Base-by-base conservation (phyloP, 495 filamentous ascomycete genomes). In the Aspergillus bridgeri region DNA sequence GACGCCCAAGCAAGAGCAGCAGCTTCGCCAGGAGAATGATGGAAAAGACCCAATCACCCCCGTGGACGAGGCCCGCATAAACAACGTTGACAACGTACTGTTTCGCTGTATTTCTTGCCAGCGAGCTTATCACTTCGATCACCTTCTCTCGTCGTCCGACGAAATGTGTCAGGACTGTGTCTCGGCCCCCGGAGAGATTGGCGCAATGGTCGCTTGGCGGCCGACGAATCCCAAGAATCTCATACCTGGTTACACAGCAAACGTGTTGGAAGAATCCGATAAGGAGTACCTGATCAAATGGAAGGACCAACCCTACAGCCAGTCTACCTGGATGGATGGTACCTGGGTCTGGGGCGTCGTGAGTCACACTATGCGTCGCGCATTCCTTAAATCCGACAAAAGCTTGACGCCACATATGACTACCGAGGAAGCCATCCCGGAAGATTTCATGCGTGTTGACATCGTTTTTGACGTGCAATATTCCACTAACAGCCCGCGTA, bases 211-310 rank as follows among this genome's bases (percentile, higher is more conserved):
- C 45, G 92, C 95, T 17, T 99, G 95, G 95, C 82, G 92, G 49
- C 91, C 91, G 1, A 58, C 71, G 3, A 72, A 86, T 54, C 67
- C 75, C 17, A 76, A 79, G 5, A 60, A 58, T 8, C 48, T 55
- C 19, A 52, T 45, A 11, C 6, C 74, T 5, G 79, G 76, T 0
- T 69, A 65, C 8, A 65, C 80, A 5, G 72, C 78, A 13, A 79
- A 90, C 29, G 77, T 81, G 22, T 69, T 80, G 18, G 78, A 83
- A 18, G 87, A 91, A 65, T 84, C 89, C 42, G 76, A 89, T 5
- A 88, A 92, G 45, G 91, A 96, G 63, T 98, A 98, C 61, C 81
- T 99, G 1, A 75, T 98, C 63, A 97, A 94, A 69, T 98, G 91
- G 87, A 83, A 88, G 38, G 66, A 76, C 0, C 80, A 83, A 51